A percentile compares a stretch with the other conserved stretches of the same genome.
Conservation (phyloP, 108 stramenopile genomes). For the Cyclotella atomus region DNA sequence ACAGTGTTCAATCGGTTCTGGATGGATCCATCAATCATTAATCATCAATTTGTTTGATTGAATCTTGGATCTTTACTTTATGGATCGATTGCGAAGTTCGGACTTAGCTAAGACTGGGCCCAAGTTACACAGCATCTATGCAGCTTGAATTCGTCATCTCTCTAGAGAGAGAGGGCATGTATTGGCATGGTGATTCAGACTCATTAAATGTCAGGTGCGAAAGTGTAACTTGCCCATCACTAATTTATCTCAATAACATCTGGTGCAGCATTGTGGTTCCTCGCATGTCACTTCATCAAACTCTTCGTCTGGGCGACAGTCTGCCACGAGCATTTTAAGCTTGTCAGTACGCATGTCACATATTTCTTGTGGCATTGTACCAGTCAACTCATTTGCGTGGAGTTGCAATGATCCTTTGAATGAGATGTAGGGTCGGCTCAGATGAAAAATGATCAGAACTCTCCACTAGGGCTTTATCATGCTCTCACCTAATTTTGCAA, state of each 20-base stretch:
- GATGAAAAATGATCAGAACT: not conserved
- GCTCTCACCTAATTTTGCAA: conserved; percentile 41
- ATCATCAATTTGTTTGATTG: too few relatives aligned
- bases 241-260: conserved; percentile 11
- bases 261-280: conserved; percentile 24
- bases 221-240: not conserved
- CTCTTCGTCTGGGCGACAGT: conserved; percentile 24
- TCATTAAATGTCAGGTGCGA: too few relatives aligned
- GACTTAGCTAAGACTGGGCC: too few relatives aligned
- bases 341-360: conserved; percentile 29
- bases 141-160: too few relatives aligned
- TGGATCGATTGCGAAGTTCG: too few relatives aligned
- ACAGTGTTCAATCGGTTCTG: too few relatives aligned
- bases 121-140: too few relatives aligned
- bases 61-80: too few relatives aligned
- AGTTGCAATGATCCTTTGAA: conserved; percentile 42
- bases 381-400: conserved; percentile 51
- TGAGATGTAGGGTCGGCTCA: not conserved
- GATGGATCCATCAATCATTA: too few relatives aligned
- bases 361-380: conserved; percentile 59
- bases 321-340: conserved; percentile 21
- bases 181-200: too few relatives aligned
- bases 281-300: conserved; percentile 23
- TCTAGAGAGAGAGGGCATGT: too few relatives aligned
- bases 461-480: not conserved